Percentiles rank a stretch among this genome's conserved stretches.
Evolutionary conservation across 495 filamentous ascomycete species (phyloP).

Genomic region (Hypoxylon fuscum): DNA sequence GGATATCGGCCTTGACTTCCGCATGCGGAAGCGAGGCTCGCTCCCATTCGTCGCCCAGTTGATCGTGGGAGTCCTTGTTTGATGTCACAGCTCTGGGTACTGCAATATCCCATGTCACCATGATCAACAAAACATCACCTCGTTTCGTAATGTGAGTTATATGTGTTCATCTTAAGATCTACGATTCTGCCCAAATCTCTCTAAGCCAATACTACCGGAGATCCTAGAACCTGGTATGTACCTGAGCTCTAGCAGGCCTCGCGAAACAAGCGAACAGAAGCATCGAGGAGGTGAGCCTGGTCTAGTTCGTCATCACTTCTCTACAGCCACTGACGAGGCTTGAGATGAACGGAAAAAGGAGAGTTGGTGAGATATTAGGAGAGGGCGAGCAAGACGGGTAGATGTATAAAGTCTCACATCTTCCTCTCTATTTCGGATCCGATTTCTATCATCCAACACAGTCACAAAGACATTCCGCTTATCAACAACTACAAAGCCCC

Average conservation of each 20-base stretch:
- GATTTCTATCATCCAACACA: slow-evolving; percentile 5
- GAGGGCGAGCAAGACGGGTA: background rate
- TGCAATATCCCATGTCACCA: slow-evolving; percentile 15
- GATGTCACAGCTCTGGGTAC: slow-evolving; percentile 30
- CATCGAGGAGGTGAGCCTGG: slow-evolving; percentile 4
- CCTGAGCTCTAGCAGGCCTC: slow-evolving; percentile 5
- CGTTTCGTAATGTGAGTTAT: slow-evolving; percentile 28
- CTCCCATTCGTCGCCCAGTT: slow-evolving; percentile 22
- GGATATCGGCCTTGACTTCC: slow-evolving; percentile 31
- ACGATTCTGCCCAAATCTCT: slow-evolving; percentile 16
- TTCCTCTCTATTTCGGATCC: slow-evolving; percentile 5
- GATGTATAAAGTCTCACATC: slow-evolving; percentile 11
- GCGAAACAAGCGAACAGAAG: slow-evolving; percentile 15
- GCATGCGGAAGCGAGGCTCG: slow-evolving; percentile 14
- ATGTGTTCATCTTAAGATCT: slow-evolving; percentile 32
- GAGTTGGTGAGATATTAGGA: background rate
- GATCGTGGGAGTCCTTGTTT: slow-evolving; percentile 10
- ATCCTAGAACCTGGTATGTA: slow-evolving; percentile 21
- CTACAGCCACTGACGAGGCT: slow-evolving; percentile 12
- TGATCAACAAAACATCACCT: slow-evolving; percentile 28
- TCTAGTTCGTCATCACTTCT: slow-evolving; percentile 20
- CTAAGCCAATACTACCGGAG: slow-evolving; percentile 2
- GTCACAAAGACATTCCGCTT: slow-evolving; percentile 6
- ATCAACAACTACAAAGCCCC: slow-evolving; percentile 9
- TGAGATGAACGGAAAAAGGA: slow-evolving; percentile 1